These are phyloP conservation scores for Ilex asprella DNA, from an alignment of 257 asterid genomes.

Conservation along the genomic window DNA sequence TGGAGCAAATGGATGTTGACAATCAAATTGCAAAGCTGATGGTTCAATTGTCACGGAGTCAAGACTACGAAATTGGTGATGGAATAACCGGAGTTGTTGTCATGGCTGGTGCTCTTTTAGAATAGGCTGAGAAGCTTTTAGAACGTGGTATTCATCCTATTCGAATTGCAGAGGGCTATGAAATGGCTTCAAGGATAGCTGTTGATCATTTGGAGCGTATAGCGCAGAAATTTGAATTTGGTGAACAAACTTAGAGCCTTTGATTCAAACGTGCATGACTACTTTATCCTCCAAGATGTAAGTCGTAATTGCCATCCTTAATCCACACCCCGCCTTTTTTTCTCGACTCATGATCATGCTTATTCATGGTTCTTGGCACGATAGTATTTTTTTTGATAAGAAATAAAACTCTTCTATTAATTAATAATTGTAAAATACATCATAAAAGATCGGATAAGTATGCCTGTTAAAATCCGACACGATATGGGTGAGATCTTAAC, in stretches of 20 bases:
- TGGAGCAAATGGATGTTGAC: slow-evolving; percentile 97
- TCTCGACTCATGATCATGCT: too few species aligned
- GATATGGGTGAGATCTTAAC: too few species aligned
- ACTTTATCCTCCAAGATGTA: slow-evolving; percentile 96
- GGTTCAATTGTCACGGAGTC: slow-evolving; percentile 94
- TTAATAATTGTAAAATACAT: too few species aligned
- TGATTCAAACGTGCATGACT: slow-evolving; percentile 92
- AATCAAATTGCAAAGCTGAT: slow-evolving; percentile 93
- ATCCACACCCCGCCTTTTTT: neutral
- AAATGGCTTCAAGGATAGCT: slow-evolving; percentile 86
- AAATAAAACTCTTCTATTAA: too few species aligned
- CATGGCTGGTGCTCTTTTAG: slow-evolving; percentile 93
- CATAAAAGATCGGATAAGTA: too few species aligned
- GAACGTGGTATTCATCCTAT: slow-evolving; percentile 98
- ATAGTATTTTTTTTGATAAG: too few species aligned
- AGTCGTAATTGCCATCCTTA: slow-evolving; percentile 21
- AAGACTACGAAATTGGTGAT: slow-evolving; percentile 95
- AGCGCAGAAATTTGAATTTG: slow-evolving; percentile 62
- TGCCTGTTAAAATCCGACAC: too few species aligned
- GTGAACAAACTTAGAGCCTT: slow-evolving; percentile 44
- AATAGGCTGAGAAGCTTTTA: slow-evolving; percentile 82
- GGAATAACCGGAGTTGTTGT: slow-evolving; percentile 99
- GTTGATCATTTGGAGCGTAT: slow-evolving; percentile 78
- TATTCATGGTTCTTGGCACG: too few species aligned
- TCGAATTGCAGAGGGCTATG: slow-evolving; percentile 94